Conservation (phyloP, 352 stramenopile genomes). For the Plasmopara halstedii region DNA sequence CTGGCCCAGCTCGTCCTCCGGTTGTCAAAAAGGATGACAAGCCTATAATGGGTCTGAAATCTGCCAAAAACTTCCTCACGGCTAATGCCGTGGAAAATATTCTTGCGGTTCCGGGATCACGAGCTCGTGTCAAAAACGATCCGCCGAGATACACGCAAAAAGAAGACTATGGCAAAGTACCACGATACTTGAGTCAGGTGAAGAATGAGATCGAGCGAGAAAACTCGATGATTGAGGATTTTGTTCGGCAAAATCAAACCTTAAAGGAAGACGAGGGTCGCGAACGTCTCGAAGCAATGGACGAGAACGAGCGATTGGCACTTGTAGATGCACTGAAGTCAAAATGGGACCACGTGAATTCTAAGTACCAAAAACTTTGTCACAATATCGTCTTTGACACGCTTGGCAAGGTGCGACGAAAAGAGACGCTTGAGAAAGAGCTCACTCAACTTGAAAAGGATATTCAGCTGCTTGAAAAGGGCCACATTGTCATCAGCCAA, state of each 20-base stretch:
- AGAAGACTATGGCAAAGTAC: conserved; percentile 90
- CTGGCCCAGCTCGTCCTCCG: conserved; percentile 44
- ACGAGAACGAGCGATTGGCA: conserved; percentile 75
- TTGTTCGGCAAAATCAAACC: conserved; percentile 86
- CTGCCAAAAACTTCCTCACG: conserved; percentile 90
- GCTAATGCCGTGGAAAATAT: conserved; percentile 92
- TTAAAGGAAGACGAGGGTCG: conserved; percentile 67
- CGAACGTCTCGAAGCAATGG: conserved; percentile 55
- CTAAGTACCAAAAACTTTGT: conserved; percentile 92
- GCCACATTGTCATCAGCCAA: conserved; percentile 53
- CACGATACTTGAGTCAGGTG: conserved; percentile 86
- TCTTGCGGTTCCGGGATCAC: conserved; percentile 58
- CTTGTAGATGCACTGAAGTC: conserved; percentile 88
- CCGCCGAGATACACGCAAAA: conserved; percentile 81
- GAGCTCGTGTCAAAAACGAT: conserved; percentile 46
- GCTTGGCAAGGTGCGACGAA: conserved; percentile 87
- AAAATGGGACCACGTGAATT: conserved; percentile 92
- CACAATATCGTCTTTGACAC: conserved; percentile 92
- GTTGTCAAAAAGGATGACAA: conserved; percentile 85
- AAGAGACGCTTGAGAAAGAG: conserved; percentile 89
- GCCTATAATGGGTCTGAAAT: conserved; percentile 88
- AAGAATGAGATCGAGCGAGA: conserved; percentile 91
- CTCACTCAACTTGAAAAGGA: conserved; percentile 89
- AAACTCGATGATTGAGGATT: conserved; percentile 90
- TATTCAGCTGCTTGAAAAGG: conserved; percentile 82